phyloP scores from a whole-genome alignment of 768 basidiomycete species.

The Russula sp. region DNA sequence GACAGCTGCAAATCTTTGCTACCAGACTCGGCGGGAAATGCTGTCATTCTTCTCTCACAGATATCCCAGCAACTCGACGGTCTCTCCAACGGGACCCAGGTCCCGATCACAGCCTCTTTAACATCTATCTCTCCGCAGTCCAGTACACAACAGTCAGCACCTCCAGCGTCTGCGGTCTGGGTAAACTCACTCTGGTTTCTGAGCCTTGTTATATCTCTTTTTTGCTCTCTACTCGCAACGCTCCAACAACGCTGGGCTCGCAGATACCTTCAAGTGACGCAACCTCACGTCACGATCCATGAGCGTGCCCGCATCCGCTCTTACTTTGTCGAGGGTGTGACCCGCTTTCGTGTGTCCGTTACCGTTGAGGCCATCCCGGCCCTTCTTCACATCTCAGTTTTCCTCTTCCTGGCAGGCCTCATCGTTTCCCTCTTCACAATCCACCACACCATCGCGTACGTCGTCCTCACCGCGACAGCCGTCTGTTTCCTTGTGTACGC shows the following conservation, averaged over 20 bases:
- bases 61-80: conserved; percentile 20
- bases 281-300: conserved; percentile 4
- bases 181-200: conserved; percentile 21
- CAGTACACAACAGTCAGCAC: not conserved
- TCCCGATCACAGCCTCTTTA: not conserved
- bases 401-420: conserved; percentile 23
- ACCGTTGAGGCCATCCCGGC: conserved; percentile 14
- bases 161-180: conserved; percentile 11
- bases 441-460: conserved; percentile 17
- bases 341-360: conserved; percentile 1
- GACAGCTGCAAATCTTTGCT: conserved; percentile 25
- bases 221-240: conserved; percentile 15
- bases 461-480: conserved; percentile 1
- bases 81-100: conserved; percentile 4
- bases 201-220: conserved; percentile 14
- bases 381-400: conserved; percentile 19
- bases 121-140: not conserved
- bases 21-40: conserved; percentile 13
- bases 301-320: conserved; percentile 19
- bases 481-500: not conserved
- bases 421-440: conserved; percentile 17
- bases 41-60: conserved; percentile 16
- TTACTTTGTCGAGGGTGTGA: conserved; percentile 9
- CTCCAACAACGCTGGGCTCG: conserved; percentile 22
- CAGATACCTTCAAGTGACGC: conserved; percentile 11